phyloP scores from a whole-genome alignment of 192 early-diverging fungal species.

The Rhizoclosmatium sp. region DNA sequence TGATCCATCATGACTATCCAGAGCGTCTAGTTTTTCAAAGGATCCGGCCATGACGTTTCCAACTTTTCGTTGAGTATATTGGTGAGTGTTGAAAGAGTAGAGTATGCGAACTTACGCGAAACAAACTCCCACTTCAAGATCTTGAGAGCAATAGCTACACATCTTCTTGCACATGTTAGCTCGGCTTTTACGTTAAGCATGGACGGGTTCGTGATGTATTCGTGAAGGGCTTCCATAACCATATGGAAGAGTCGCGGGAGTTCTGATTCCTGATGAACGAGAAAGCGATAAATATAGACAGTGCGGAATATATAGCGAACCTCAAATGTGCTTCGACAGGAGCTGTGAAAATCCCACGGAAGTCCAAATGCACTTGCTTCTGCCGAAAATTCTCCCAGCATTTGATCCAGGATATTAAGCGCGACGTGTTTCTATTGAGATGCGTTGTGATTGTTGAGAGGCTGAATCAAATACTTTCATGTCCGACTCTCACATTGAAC shows the following conservation, averaged over 20 bases:
- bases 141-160: conserved; percentile 24
- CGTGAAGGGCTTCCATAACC: conserved; percentile 30
- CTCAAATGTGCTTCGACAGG: conserved; percentile 37
- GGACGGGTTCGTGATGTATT: conserved; percentile 18
- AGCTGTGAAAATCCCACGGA: conserved; percentile 38
- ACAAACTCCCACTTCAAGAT: conserved; percentile 41
- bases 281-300: not conserved
- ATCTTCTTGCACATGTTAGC: conserved; percentile 14
- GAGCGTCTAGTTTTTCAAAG: conserved; percentile 25
- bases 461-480: not conserved
- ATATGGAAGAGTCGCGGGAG: conserved; percentile 34
- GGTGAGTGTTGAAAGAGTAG: not conserved
- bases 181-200: conserved; percentile 20
- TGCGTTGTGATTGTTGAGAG: not conserved
- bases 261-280: conserved; percentile 34
- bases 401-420: conserved; percentile 35
- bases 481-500: not conserved
- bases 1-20: conserved; percentile 8
- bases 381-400: conserved; percentile 36
- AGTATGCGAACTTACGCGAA: conserved; percentile 3
- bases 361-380: conserved; percentile 38
- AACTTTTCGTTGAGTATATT: not conserved
- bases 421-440: conserved; percentile 32
- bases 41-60: conserved; percentile 31
- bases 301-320: not conserved